Conservation (phyloP, 2,329 filamentous ascomycete genomes). For the Penicillium sp. region DNA sequence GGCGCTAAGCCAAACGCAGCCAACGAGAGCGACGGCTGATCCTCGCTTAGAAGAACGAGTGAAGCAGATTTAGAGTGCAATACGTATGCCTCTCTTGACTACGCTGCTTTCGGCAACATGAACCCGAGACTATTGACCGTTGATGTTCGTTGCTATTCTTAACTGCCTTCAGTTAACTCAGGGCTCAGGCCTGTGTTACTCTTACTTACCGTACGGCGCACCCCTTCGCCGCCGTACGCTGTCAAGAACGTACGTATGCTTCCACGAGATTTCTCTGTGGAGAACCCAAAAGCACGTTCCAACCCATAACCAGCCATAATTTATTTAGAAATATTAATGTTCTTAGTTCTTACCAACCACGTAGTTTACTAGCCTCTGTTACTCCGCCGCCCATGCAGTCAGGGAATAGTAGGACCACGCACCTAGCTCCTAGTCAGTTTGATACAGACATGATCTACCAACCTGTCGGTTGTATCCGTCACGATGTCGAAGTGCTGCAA, state of each 20-base stretch:
- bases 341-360: too few relatives aligned
- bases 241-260: not conserved
- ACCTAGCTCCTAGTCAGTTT: not conserved
- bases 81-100: not conserved
- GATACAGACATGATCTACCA: constrained; percentile 3
- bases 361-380: too few relatives aligned
- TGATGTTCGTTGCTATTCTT: not conserved
- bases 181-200: not conserved
- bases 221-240: not conserved
- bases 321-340: too few relatives aligned
- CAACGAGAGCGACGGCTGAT: not conserved
- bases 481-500: not conserved
- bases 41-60: not conserved
- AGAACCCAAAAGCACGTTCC: not conserved
- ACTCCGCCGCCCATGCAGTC: not conserved
- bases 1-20: not conserved
- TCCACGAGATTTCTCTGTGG: not conserved
- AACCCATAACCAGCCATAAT: too few relatives aligned
- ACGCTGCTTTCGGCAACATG: constrained; percentile 7
- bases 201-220: not conserved
- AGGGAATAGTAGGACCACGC: not conserved
- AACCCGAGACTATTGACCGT: constrained; percentile 12
- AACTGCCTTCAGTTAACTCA: not conserved
- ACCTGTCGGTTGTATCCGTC: constrained; percentile 2
- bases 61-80: not conserved